Evolutionary conservation across 2,329 filamentous ascomycete genomes (phyloP).

Genomic region (Arachnomyces sp.): DNA sequence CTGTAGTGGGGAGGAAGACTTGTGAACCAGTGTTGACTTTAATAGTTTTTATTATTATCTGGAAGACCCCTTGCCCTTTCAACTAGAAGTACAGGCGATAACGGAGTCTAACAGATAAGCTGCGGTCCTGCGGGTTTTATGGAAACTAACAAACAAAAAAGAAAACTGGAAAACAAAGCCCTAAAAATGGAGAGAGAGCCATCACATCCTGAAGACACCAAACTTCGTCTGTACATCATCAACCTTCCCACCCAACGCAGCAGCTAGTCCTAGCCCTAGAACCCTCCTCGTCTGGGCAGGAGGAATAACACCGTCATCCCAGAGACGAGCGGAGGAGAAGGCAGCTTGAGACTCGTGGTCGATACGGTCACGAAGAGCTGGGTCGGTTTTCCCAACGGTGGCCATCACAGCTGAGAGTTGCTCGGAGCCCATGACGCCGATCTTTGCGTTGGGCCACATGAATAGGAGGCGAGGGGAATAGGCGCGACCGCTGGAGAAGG

Average conservation of each 20-base stretch:
- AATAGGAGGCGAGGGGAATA: conserved; percentile 88
- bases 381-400: conserved; percentile 72
- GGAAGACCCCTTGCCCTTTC: too few species aligned
- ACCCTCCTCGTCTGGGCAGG: conserved; percentile 68
- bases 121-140: too few species aligned
- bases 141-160: not conserved
- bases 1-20: too few species aligned
- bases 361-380: conserved; percentile 72
- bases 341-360: conserved; percentile 83
- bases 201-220: conserved; percentile 75
- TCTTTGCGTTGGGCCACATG: conserved; percentile 97
- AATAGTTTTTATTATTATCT: too few species aligned
- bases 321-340: conserved; percentile 81
- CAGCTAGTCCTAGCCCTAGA: conserved; percentile 63
- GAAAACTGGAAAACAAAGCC: not conserved
- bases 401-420: conserved; percentile 92
- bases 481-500: conserved; percentile 60
- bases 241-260: conserved; percentile 57
- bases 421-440: conserved; percentile 92
- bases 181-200: not conserved
- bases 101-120: too few species aligned
- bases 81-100: too few species aligned
- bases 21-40: too few species aligned
- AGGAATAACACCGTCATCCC: conserved; percentile 80
- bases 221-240: conserved; percentile 58